phyloP scores from a whole-genome alignment of 331 rosid species.

The Malus hybrid region DNA sequence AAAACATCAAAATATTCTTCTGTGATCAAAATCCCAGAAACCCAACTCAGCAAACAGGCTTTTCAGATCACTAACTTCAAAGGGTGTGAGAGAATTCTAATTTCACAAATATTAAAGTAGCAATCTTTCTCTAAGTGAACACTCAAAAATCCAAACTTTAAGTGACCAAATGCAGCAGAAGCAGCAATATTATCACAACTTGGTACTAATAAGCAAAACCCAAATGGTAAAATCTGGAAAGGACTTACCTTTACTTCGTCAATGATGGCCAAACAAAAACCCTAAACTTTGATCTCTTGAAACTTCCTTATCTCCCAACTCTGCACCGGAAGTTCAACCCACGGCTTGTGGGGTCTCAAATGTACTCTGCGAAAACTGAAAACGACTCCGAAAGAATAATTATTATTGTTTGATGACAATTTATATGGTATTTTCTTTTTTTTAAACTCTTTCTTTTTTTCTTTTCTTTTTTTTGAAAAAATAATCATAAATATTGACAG shows the following conservation, averaged over 20 bases:
- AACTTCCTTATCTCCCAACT: background rate
- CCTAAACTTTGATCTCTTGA: constrained; percentile 16
- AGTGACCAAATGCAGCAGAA: constrained; percentile 4
- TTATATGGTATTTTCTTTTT: no score
- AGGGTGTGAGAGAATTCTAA: no score
- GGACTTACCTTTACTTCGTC: constrained; percentile 4
- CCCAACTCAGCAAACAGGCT: constrained; percentile 1
- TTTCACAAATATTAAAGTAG: background rate
- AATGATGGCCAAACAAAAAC: background rate
- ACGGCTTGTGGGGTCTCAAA: constrained; percentile 44
- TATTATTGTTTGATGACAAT: background rate
- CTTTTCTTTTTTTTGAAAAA: background rate
- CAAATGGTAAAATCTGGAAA: constrained; percentile 6
- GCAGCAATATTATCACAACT: background rate
- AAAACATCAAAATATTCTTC: background rate
- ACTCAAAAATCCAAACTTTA: background rate
- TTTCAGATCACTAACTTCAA: constrained; percentile 9
- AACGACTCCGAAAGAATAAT: constrained; percentile 13
- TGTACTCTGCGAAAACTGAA: constrained; percentile 4
- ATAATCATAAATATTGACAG: background rate
- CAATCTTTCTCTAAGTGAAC: background rate
- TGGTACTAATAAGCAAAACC: background rate
- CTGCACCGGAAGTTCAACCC: constrained; percentile 13
- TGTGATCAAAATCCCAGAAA: constrained; percentile 6
- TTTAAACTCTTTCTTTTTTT: background rate